phyloP scores from a whole-genome alignment of 2,329 filamentous ascomycete species.

The Didymella sp. region DNA sequence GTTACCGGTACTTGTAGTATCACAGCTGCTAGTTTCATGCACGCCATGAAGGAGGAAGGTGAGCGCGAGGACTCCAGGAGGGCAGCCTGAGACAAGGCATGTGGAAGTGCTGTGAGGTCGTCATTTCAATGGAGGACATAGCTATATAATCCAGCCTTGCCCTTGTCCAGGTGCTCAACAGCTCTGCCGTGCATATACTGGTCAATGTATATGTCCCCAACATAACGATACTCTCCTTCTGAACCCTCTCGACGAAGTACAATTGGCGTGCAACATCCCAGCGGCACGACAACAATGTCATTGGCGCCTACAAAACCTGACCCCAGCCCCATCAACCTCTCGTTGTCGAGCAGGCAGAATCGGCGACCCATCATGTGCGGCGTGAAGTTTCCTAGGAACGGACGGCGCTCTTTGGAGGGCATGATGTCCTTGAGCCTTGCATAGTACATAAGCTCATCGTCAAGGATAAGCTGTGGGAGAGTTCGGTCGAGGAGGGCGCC shows the following conservation, averaged over 20 bases:
- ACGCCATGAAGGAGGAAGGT: background rate
- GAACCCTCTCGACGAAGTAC: slow-evolving; percentile 37
- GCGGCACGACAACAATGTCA: slow-evolving; percentile 46
- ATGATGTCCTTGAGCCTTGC: background rate
- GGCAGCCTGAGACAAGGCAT: too few relatives aligned
- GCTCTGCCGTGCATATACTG: slow-evolving; percentile 48
- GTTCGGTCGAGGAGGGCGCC: background rate
- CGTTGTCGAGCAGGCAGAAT: background rate
- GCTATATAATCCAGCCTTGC: background rate
- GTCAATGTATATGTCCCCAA: slow-evolving; percentile 49
- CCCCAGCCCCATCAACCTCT: slow-evolving; percentile 31
- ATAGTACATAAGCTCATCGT: background rate
- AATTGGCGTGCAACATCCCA: slow-evolving; percentile 48
- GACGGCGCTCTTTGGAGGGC: background rate
- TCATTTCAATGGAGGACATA: slow-evolving; percentile 2
- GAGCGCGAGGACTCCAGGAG: too few relatives aligned
- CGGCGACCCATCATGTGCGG: background rate
- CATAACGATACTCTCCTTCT: slow-evolving; percentile 35
- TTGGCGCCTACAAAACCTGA: slow-evolving; percentile 39
- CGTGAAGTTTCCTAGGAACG: background rate
- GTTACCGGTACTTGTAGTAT: background rate
- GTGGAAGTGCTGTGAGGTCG: too few relatives aligned
- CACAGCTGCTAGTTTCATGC: background rate
- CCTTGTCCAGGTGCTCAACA: slow-evolving; percentile 18
- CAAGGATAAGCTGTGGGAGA: too few relatives aligned